Base-by-base conservation (phyloP, 2,329 filamentous ascomycete species). In the Diaporthe citri region DNA sequence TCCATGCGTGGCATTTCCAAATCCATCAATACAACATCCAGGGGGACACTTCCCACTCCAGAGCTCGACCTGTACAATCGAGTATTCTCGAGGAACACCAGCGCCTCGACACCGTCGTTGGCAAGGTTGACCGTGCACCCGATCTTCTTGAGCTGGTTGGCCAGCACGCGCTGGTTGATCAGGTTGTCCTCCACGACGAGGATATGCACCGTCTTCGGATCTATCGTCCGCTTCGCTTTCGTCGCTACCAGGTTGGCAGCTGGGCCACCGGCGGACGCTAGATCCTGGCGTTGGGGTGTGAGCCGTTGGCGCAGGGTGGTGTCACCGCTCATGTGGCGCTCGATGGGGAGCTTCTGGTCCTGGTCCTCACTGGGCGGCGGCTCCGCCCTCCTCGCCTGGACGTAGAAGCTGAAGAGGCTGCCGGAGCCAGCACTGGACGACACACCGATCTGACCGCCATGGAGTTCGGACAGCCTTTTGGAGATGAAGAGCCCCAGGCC, bases 161-260 rank as follows among this genome's bases (percentile, higher is more conserved):
- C 83, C 1, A 93, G 82, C 55, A 92, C 91, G 78, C 92, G 92
- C 79, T 93, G 92, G 80, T 93, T 93, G 76, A 93, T 91, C 5
- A 88, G 84, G 79, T 93, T 93, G 79, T 93, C 92, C 80, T 93
- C 92, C 0, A 93, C 92, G 4, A 93, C 84, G 10, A 93, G 83
- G 2, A 93, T 88, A 52, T 87, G 87, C 74, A 91, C 85, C 12
- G 88, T 86, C 77, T 87, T 89, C 69, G 85, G 85, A 77, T 87
- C 85, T 20, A 80, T 77, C 1, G 36, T 48, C 17, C 75, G 70
- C 28, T 15, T 59, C 1, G 77, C 76, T 67, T 74, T 80, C 17
- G 78, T 73, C 7, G 77, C 78, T 3, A 79, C 76, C 17, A 81
- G 77, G 56, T 75, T 78, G 1, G 78, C 76, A 0, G 70, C 77